phyloP scores from a whole-genome alignment of 257 asterid genomes.

The Solanum pimpinellifolium region DNA sequence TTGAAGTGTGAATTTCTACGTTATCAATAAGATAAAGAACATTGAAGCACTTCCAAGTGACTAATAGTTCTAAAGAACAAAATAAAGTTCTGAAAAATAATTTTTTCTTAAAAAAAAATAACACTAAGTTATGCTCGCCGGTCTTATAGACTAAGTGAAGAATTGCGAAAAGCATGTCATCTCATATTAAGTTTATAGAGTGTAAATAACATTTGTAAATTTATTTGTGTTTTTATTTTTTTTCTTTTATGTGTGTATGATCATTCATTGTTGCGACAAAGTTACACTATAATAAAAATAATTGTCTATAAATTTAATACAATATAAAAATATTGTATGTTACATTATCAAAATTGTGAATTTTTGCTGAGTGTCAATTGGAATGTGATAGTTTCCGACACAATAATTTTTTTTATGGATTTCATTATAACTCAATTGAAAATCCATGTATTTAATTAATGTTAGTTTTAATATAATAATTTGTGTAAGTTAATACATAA shows the following conservation, averaged over 20 bases:
- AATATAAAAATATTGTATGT: too few species aligned
- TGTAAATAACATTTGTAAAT: not conserved
- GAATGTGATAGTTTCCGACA: too few species aligned
- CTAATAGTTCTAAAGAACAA: too few species aligned
- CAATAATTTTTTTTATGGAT: too few species aligned
- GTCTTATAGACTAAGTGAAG: not conserved
- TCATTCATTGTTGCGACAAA: not conserved
- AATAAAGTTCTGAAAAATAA: too few species aligned
- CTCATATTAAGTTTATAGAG: not conserved
- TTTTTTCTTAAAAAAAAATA: too few species aligned
- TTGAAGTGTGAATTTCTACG: not conserved
- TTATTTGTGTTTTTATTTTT: not conserved
- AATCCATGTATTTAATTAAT: not conserved
- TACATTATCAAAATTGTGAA: not conserved
- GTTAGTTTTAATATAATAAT: not conserved
- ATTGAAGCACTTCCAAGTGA: not conserved
- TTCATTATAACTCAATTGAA: not conserved
- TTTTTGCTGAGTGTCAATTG: not conserved
- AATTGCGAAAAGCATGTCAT: not conserved
- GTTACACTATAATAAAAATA: not conserved
- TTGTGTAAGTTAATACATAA: not conserved
- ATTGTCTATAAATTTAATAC: too few species aligned
- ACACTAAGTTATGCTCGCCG: not conserved
- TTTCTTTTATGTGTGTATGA: not conserved
- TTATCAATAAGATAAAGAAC: not conserved